Percentiles rank a stretch among this genome's conserved stretches.
phyloP scores from a whole-genome alignment of 306 rosid genomes.

The Lablab purpureus region DNA sequence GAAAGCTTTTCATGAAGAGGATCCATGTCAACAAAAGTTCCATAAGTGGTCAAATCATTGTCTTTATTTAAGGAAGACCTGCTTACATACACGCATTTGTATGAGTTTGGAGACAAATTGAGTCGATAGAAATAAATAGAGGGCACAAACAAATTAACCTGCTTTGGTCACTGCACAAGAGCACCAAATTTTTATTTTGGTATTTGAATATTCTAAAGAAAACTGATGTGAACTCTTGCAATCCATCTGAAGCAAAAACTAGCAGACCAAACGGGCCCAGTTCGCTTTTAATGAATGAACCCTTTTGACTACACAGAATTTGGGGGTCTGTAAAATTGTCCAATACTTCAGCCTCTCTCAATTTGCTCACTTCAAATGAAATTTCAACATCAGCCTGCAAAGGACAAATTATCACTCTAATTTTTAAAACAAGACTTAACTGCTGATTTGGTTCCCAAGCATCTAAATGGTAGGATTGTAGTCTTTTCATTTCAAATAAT shows the following conservation, averaged over 20 bases:
- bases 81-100: neutral
- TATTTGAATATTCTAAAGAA: constrained; percentile 70
- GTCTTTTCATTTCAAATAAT: too few relatives aligned
- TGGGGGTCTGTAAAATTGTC: constrained; percentile 64
- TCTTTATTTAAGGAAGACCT: constrained; percentile 69
- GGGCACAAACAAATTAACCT: constrained; percentile 50
- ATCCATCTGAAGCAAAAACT: constrained; percentile 69
- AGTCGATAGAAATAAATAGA: neutral
- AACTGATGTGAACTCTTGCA: constrained; percentile 76
- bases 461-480: too few relatives aligned
- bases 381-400: constrained; percentile 83
- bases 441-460: too few relatives aligned
- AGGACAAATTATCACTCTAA: neutral
- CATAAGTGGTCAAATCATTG: constrained; percentile 62
- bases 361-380: constrained; percentile 55
- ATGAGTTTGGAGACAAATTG: neutral
- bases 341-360: constrained; percentile 60
- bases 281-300: constrained; percentile 57
- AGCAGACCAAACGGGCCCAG: constrained; percentile 83
- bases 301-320: constrained; percentile 62
- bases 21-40: constrained; percentile 63
- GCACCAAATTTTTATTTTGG: constrained; percentile 60
- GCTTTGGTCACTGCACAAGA: constrained; percentile 85
- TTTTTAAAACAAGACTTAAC: neutral
- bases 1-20: constrained; percentile 60